Percentiles rank a stretch among this genome's conserved stretches.
Conservation (phyloP, 2,329 filamentous ascomycete genomes). For the Corniculantispora saksenae region DNA sequence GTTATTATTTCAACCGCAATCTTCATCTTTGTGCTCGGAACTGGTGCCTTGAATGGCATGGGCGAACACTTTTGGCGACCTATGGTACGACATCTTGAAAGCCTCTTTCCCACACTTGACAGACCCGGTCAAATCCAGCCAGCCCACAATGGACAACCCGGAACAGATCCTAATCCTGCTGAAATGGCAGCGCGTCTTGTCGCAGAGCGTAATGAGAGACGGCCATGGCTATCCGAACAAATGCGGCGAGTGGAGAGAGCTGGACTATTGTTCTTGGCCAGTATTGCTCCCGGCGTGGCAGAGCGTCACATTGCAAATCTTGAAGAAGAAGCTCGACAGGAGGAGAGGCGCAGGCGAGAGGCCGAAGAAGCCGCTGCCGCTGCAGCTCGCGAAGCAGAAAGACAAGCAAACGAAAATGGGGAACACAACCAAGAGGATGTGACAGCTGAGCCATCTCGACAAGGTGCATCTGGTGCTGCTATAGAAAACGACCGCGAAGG, state of each 20-base stretch:
- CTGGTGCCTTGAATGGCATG: conserved; percentile 57
- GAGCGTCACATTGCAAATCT: conserved; percentile 64
- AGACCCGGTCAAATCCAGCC: conserved; percentile 29
- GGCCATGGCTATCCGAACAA: conserved; percentile 39
- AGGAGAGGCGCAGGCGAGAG: conserved; percentile 45
- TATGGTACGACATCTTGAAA: conserved; percentile 59
- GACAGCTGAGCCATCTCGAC: neutral
- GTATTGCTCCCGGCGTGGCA: conserved; percentile 65
- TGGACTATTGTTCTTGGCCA: conserved; percentile 64
- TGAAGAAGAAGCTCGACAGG: conserved; percentile 50
- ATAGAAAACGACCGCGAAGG: neutral
- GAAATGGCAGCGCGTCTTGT: conserved; percentile 57
- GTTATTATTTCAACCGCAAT: conserved; percentile 56
- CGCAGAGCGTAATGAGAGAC: conserved; percentile 35
- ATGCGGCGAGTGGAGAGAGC: conserved; percentile 59
- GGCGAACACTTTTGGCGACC: conserved; percentile 58
- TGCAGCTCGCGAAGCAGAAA: conserved; percentile 27
- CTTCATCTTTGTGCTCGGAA: conserved; percentile 60
- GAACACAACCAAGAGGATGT: neutral
- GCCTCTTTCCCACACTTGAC: conserved; percentile 54
- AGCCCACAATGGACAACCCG: conserved; percentile 25
- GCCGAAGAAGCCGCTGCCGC: conserved; percentile 35
- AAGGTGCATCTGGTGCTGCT: neutral
- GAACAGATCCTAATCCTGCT: conserved; percentile 43
- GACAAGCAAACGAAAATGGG: conserved; percentile 17